Conservation (phyloP, 495 filamentous ascomycete species). For the Aspergillus coremiiformis region DNA sequence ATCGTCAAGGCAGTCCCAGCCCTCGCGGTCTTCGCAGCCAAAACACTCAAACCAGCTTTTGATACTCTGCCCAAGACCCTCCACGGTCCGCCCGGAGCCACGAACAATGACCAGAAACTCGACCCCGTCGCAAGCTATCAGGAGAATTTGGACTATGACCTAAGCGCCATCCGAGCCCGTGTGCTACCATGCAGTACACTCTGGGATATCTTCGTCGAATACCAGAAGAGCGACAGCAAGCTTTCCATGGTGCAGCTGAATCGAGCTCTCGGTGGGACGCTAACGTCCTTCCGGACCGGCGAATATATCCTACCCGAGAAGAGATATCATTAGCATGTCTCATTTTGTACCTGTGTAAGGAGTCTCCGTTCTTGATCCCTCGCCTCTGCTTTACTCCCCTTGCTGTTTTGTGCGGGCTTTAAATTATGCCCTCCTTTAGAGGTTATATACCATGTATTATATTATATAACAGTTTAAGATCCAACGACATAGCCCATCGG, state of each 20-base stretch:
- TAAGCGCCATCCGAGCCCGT: constrained; percentile 23
- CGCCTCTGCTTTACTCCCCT: background rate
- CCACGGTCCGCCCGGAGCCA: background rate
- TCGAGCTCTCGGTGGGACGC: constrained; percentile 28
- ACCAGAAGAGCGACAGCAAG: constrained; percentile 15
- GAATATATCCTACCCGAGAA: background rate
- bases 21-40: constrained; percentile 23
- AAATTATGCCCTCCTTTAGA: background rate
- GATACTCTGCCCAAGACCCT: constrained; percentile 17
- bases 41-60: constrained; percentile 26
- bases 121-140: constrained; percentile 25
- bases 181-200: constrained; percentile 15
- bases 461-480: background rate
- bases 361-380: background rate
- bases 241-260: constrained; percentile 18
- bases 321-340: background rate
- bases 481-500: too few relatives aligned
- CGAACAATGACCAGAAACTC: background rate
- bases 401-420: background rate
- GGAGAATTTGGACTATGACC: constrained; percentile 33
- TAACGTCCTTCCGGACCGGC: constrained; percentile 24
- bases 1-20: constrained; percentile 27
- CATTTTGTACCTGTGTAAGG: background rate
- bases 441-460: background rate
- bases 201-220: constrained; percentile 30